Conservation (phyloP, 306 rosid species). For the Quillaja saponaria region DNA sequence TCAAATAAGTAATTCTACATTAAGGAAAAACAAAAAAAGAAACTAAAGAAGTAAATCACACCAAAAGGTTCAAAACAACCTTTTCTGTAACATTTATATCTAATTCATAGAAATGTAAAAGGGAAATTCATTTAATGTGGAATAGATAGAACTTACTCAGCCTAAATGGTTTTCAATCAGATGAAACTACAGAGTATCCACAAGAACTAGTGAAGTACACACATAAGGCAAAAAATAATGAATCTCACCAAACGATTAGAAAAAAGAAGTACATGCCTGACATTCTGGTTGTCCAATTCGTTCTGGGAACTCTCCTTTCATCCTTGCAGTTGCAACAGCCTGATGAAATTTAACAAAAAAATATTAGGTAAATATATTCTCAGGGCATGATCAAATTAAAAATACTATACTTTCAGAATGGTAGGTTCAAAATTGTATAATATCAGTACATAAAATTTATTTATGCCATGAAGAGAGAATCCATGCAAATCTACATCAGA, state of each 20-base stretch:
- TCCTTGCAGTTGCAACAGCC: slow-evolving; percentile 98
- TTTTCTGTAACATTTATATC: neutral
- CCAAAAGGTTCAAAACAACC: neutral
- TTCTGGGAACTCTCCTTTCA: slow-evolving; percentile 98
- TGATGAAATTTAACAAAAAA: slow-evolving; percentile 38
- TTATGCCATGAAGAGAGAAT: too few relatives aligned
- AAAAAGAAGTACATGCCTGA: slow-evolving; percentile 77
- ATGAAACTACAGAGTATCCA: neutral
- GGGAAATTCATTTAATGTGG: too few relatives aligned
- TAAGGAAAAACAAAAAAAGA: too few relatives aligned
- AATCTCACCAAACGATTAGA: slow-evolving; percentile 34
- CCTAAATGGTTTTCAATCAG: slow-evolving; percentile 10
- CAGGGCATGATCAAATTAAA: slow-evolving; percentile 15
- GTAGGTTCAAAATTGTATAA: neutral
- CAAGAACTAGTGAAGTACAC: slow-evolving; percentile 18
- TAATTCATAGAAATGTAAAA: too few relatives aligned
- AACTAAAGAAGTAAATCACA: slow-evolving; percentile 6
- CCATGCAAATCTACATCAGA: too few relatives aligned
- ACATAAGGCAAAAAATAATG: slow-evolving; percentile 36
- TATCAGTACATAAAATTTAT: neutral
- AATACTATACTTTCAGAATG: neutral
- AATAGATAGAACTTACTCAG: too few relatives aligned
- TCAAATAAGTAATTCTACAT: neutral
- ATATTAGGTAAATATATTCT: slow-evolving; percentile 14
- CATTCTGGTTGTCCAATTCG: slow-evolving; percentile 96